Evolutionary conservation across 495 filamentous ascomycete genomes (phyloP), one percentile per base, ranked within the genome.

Genomic region (Penicillium taxi): DNA sequence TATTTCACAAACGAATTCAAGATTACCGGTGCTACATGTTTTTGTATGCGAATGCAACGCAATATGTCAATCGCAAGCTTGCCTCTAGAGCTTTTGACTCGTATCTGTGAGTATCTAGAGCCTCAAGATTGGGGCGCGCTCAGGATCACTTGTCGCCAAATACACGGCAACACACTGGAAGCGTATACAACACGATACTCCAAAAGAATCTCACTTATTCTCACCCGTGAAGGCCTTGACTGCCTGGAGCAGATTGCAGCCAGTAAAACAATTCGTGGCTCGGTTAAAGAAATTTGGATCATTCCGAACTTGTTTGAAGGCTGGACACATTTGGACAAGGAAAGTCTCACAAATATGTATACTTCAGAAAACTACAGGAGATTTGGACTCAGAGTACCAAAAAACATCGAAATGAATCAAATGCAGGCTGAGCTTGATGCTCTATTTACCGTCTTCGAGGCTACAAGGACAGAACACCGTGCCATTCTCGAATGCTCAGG

Each of bases 31-130:
- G 18, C 28, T 15, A 31, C 13, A n/a, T n/a, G n/a, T n/a, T n/a
- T n/a, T n/a, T n/a, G n/a, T n/a, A n/a, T n/a, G n/a, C n/a, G n/a
- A n/a, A n/a, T n/a, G n/a, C 20, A 8, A n/a, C 22, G 7, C 31
- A 37, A 37, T 4, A 37, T 37, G 35, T 37, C 35, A 9, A 37
- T 37, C 5, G 29, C 35, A 37, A 29, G 6, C n/a, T 13, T 37
- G 15, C 35, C 35, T 37, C 26, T 12, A 28, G 35, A 37, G 25
- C 8, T 37, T 12, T 37, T 37, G 26, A 21, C 35, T 28, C 15
- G 22, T 19, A 28, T 37, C 22, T 37, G 35, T 15, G 25, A 28
- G 14, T 29, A 37, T 29, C 23, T 37, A 12, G 35, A 37, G 35
- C 35, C 25, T 17, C 35, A 37, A 19, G 35, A 37, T 2, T 37